These are phyloP conservation scores for Amanita muscaria DNA, from an alignment of 768 basidiomycete species.

Conservation along the genomic window DNA sequence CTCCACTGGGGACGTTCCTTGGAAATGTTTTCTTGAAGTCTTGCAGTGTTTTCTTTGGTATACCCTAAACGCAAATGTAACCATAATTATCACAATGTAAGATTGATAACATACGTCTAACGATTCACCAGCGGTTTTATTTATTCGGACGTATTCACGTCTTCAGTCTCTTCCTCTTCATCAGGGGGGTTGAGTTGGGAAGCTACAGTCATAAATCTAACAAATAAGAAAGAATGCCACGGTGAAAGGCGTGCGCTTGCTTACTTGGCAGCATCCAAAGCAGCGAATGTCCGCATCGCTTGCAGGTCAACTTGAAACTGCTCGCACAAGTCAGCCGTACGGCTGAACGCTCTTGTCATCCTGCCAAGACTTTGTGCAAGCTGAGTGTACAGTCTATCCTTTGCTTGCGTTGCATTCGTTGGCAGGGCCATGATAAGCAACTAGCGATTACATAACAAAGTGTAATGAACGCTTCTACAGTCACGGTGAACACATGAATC, in stretches of 20 bases:
- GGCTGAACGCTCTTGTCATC: conserved; percentile 58
- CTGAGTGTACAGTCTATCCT: conserved; percentile 74
- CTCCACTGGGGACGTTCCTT: conserved; percentile 20
- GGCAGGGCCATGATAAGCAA: conserved; percentile 19
- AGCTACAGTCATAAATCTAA: conserved; percentile 36
- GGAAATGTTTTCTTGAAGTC: not conserved
- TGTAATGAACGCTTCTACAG: not conserved
- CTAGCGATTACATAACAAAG: not conserved
- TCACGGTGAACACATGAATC: not conserved
- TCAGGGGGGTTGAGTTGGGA: conserved; percentile 28
- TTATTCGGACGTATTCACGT: no score
- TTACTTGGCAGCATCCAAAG: conserved; percentile 75
- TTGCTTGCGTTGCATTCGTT: conserved; percentile 64
- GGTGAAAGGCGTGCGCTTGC: conserved; percentile 15
- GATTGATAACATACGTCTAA: no score
- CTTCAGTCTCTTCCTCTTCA: conserved; percentile 18
- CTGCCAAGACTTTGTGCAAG: conserved; percentile 59
- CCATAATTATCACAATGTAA: no score
- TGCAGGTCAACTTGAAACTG: conserved; percentile 67
- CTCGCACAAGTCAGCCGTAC: conserved; percentile 72
- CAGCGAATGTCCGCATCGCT: conserved; percentile 73
- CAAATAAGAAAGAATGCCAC: not conserved
- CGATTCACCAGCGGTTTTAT: no score
- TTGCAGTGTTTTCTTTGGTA: not conserved
- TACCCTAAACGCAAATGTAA: no score